Evolutionary conservation across 164 flowering plant genomes (phyloP).

Genomic region (Nymphaea thermarum): DNA sequence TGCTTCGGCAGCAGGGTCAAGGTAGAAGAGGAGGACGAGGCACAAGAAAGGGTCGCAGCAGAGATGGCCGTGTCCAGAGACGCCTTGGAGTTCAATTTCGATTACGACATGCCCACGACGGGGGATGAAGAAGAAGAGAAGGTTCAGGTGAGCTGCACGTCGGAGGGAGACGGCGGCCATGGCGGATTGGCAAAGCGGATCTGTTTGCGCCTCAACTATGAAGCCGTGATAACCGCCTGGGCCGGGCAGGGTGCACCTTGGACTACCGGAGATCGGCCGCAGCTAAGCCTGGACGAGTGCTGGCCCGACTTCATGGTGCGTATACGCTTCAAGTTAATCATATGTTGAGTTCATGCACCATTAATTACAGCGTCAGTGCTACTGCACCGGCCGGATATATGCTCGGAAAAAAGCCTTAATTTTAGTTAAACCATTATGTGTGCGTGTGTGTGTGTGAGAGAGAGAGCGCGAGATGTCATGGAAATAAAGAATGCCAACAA

Average conservation of each 20-base stretch:
- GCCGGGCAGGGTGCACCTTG: constrained; percentile 64
- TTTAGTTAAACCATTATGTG: neutral
- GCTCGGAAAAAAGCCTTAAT: neutral
- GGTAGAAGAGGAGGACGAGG: constrained; percentile 36
- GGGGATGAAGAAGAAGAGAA: constrained; percentile 35
- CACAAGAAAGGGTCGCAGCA: constrained; percentile 8
- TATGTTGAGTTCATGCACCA: neutral
- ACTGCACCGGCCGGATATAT: no score
- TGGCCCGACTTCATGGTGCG: constrained; percentile 28
- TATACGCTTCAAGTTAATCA: neutral
- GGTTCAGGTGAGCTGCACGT: neutral
- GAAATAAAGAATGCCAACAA: no score
- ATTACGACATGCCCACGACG: constrained; percentile 27
- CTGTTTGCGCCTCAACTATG: constrained; percentile 46
- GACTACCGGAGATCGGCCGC: constrained; percentile 56
- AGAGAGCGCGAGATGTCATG: neutral
- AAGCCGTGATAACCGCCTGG: constrained; percentile 68
- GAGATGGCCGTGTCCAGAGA: constrained; percentile 31
- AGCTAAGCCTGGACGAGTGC: constrained; percentile 37
- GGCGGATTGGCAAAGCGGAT: constrained; percentile 16
- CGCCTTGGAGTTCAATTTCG: constrained; percentile 47
- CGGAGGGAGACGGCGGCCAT: neutral
- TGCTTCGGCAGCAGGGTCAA: constrained; percentile 19
- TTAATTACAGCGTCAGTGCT: neutral
- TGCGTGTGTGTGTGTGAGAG: neutral